Conservation (phyloP, 169 alveolate genomes). For the Eimeria sp. region DNA sequence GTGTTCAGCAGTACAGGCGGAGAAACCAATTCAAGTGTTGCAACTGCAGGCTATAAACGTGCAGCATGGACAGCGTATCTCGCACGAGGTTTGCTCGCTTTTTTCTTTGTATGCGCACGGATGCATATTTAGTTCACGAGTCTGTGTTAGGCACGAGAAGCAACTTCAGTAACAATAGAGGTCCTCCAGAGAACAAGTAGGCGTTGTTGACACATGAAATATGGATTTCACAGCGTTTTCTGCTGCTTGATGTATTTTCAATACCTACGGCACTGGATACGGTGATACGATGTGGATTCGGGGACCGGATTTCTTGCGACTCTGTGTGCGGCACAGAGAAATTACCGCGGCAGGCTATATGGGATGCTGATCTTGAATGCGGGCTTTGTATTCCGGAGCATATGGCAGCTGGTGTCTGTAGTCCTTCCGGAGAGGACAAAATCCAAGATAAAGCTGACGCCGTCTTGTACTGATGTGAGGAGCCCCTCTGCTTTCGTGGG, state of each 20-base stretch:
- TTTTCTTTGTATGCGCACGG: neutral
- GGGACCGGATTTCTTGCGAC: neutral
- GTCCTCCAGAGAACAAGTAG: neutral
- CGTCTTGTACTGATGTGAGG: slow-evolving; percentile 66
- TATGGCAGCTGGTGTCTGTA: slow-evolving; percentile 88
- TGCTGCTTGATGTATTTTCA: neutral
- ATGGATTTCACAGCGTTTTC: neutral
- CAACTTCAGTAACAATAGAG: neutral
- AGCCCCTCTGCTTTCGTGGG: neutral
- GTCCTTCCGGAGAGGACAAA: slow-evolving; percentile 86
- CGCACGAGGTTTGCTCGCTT: neutral
- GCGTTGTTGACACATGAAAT: neutral
- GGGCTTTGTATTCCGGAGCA: slow-evolving; percentile 86
- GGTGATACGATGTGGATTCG: no score
- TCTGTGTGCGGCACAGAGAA: slow-evolving; percentile 82
- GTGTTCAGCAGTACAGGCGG: neutral
- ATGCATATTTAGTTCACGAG: neutral
- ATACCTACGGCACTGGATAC: neutral
- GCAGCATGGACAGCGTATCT: neutral
- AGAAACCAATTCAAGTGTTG: neutral
- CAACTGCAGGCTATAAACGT: neutral
- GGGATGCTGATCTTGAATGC: slow-evolving; percentile 87
- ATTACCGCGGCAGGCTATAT: slow-evolving; percentile 87
- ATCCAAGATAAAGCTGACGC: slow-evolving; percentile 62
- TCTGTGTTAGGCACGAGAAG: neutral